phyloP scores from a whole-genome alignment of 208 protist species.

The Acanthamoeba polyphaga region DNA sequence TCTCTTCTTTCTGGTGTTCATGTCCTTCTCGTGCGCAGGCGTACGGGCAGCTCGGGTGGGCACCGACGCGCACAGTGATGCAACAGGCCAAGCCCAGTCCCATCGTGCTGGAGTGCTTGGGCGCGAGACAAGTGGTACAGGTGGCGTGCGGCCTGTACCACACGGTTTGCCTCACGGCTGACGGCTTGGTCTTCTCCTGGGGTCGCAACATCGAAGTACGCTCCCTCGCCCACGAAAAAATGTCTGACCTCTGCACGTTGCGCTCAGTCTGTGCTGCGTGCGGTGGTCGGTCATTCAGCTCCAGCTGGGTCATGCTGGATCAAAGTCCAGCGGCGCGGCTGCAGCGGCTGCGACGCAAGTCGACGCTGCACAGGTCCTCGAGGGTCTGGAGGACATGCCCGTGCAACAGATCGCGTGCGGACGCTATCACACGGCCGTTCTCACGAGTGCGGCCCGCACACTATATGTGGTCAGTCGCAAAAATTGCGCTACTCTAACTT shows the following conservation, averaged over 20 bases:
- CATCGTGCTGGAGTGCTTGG: not conserved
- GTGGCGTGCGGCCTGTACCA: not conserved
- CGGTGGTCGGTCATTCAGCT: not conserved
- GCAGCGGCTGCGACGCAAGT: not conserved
- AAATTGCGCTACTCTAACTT: not conserved
- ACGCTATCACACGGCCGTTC: constrained; percentile 6
- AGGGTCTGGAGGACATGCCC: not conserved
- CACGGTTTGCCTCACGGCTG: not conserved
- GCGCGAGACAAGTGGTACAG: not conserved
- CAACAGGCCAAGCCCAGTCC: not conserved
- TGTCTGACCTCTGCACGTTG: not conserved
- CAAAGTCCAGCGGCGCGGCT: no score
- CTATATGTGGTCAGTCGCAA: not conserved
- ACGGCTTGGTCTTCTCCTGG: not conserved
- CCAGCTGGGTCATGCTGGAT: not conserved
- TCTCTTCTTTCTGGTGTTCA: not conserved
- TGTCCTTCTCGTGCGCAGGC: not conserved
- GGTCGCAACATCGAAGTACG: not conserved
- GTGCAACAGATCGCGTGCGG: constrained; percentile 25
- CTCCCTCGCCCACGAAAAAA: not conserved
- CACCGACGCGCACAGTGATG: not conserved
- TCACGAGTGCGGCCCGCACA: not conserved
- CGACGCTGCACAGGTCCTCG: not conserved
- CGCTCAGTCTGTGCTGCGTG: not conserved
- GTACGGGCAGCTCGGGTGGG: constrained; percentile 7